Base-by-base conservation (phyloP, 2,329 filamentous ascomycete genomes). In the Stemphylium lycopersici region DNA sequence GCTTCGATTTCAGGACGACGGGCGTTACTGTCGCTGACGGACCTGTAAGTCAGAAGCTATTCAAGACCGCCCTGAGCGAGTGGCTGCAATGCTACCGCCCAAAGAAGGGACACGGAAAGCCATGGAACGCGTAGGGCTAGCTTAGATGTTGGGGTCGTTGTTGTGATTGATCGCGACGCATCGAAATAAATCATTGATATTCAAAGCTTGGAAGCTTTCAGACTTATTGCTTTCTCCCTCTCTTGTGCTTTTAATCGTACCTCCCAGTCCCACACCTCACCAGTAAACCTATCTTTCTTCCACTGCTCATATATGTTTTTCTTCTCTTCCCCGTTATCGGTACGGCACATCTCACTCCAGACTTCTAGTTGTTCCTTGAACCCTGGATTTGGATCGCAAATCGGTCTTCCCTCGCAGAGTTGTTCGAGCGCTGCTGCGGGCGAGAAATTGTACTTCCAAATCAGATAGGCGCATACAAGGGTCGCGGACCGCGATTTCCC, bases 51-150 rank as follows among this genome's bases (percentile, higher is more conserved):
- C 70, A 76, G 40, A 60, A 65, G 22, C 67, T 74, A 49, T 81
- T 81, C 52, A 69, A 65, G 7, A 57, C 63, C 39, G 79, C 80
- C 24, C 65, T 83, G 66, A 69, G 63, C n/a, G 59, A 71, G 56
- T 83, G 80, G 81, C 63, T 83, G 51, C 68, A 70, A 39, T 82
- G 80, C 53, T 81, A 62, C 49, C 67, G 58, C 54, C 57, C 62
- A n/a, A 65, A 58, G 58, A 41, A 48, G 34, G 50, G 46, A 15
- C 43, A 49, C 16, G 38, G 40, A 29, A 53, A 48, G 48, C 33
- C 39, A 7, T 57, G 49, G 53, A 56, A 24, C 2, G 50, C 32
- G n/a, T 58, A 45, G 29, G 13, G 3, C 11, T 12, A 11, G 3
- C 11, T 12, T 12, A 29, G 31, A 24, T 20, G 6, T 2, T 18